phyloP scores from a whole-genome alignment of 306 rosid genomes.

The Trichosanthes cucumerina region DNA sequence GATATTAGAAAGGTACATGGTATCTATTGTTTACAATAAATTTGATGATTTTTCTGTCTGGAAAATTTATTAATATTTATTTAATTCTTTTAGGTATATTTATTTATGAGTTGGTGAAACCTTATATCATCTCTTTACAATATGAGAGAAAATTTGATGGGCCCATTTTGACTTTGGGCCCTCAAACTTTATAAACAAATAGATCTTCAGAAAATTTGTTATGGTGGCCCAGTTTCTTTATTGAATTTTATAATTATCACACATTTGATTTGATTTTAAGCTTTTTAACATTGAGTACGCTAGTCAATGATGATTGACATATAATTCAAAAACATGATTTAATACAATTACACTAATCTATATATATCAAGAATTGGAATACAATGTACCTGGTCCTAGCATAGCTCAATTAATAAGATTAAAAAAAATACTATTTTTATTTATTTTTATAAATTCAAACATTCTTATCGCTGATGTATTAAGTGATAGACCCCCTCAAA shows the following conservation, averaged over 20 bases:
- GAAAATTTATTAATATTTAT: background rate
- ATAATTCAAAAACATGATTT: no score
- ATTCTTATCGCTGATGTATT: no score
- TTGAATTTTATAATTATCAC: background rate
- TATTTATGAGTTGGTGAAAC: conserved; percentile 7
- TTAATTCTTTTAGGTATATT: background rate
- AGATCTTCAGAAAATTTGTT: background rate
- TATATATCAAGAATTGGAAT: no score
- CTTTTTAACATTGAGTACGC: background rate
- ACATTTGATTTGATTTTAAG: background rate
- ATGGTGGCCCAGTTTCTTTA: background rate
- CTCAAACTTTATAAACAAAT: background rate
- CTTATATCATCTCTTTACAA: background rate
- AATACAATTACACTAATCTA: no score
- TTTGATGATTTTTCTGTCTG: background rate
- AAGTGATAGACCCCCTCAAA: no score
- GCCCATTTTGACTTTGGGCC: background rate
- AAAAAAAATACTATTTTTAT: no score
- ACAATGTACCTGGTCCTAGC: no score
- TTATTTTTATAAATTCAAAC: no score
- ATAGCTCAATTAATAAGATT: no score
- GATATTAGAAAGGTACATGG: no score
- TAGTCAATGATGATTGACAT: background rate
- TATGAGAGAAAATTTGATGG: background rate
- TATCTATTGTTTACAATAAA: no score